phyloP scores from a whole-genome alignment of 768 basidiomycete genomes.

The Serendipita sp. region DNA sequence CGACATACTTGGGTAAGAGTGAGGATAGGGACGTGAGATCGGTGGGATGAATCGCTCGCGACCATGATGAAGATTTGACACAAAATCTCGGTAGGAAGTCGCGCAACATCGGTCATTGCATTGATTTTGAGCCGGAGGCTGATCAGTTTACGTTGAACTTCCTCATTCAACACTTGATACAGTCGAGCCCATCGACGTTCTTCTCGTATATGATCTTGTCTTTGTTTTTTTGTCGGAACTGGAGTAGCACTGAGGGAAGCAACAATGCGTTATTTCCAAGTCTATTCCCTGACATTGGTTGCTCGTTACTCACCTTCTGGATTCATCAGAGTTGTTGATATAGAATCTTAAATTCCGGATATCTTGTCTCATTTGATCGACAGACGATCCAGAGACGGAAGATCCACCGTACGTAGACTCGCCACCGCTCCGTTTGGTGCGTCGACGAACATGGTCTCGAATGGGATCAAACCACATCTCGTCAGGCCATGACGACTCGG shows the following conservation, averaged over 20 bases:
- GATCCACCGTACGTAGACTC: neutral
- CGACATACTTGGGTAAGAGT: slow-evolving; percentile 1
- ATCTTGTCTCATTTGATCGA: neutral
- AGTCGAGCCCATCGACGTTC: slow-evolving; percentile 2
- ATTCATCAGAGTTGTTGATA: neutral
- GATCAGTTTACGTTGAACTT: neutral
- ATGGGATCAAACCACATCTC: neutral
- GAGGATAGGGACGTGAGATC: neutral
- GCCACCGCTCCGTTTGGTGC: neutral
- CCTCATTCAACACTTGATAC: neutral
- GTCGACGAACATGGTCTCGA: slow-evolving; percentile 1
- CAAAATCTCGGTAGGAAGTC: neutral
- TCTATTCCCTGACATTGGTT: too few species aligned
- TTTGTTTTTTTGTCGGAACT: neutral
- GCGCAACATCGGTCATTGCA: neutral
- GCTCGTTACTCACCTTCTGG: neutral
- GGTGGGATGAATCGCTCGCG: neutral
- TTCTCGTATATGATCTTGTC: neutral
- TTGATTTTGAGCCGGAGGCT: slow-evolving; percentile 3
- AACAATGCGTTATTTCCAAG: neutral
- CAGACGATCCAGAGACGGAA: neutral
- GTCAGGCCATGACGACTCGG: slow-evolving; percentile 4
- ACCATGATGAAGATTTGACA: neutral
- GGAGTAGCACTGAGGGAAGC: neutral
- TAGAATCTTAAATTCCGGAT: neutral